phyloP scores from a whole-genome alignment of 306 rosid genomes.

The Gastrolobium villosum region DNA sequence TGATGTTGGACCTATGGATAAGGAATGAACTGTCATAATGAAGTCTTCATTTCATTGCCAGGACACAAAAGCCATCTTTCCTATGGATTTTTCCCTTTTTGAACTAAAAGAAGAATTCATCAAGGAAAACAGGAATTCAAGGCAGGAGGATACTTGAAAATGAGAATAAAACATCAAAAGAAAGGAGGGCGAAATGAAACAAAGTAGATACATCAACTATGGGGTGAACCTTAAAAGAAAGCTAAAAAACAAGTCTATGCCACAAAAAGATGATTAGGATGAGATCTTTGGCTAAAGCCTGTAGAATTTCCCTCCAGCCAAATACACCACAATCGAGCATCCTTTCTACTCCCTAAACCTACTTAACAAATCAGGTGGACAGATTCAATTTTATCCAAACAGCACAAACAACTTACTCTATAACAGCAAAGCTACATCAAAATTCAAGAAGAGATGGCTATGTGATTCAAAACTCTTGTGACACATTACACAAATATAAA shows the following conservation, averaged over 20 bases:
- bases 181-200: background rate
- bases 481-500: background rate
- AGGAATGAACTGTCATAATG: slow-evolving; percentile 38
- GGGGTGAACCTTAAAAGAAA: slow-evolving; percentile 7
- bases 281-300: slow-evolving; percentile 5
- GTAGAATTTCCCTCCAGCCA: slow-evolving; percentile 14
- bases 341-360: slow-evolving; percentile 13
- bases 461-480: background rate
- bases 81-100: background rate
- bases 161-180: background rate
- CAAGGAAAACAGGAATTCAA: slow-evolving; percentile 5
- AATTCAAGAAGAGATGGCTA: too few species aligned
- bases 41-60: slow-evolving; percentile 11
- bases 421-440: background rate
- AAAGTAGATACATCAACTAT: background rate
- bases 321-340: background rate
- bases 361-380: background rate
- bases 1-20: slow-evolving; percentile 82
- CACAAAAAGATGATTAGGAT: background rate
- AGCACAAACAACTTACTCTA: background rate
- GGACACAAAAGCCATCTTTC: background rate
- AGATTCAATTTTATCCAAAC: slow-evolving; percentile 20
- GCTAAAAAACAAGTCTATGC: background rate
- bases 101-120: slow-evolving; percentile 10
- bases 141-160: slow-evolving; percentile 16